These are phyloP conservation scores for Crithidia thermophila DNA, from an alignment of 208 protist genomes.

Conservation along the genomic window DNA sequence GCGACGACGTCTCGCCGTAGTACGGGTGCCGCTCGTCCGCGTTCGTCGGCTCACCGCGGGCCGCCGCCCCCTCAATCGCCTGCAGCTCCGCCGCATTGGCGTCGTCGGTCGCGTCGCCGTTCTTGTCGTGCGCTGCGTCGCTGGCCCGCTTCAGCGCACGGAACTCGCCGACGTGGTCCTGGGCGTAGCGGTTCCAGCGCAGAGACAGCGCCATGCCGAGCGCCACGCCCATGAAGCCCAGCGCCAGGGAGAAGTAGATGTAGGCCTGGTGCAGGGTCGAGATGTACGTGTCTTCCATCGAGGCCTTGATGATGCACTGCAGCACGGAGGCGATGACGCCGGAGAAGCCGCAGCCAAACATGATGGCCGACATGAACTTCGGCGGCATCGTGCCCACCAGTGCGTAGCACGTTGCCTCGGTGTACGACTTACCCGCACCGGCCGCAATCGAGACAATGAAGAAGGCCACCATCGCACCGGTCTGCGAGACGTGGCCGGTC, in stretches of 20 bases:
- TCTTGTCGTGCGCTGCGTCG: background rate
- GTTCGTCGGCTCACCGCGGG: background rate
- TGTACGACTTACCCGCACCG: conserved; percentile 77
- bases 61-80: conserved; percentile 1
- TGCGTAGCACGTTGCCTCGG: conserved; percentile 87
- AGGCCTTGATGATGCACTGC: conserved; percentile 87
- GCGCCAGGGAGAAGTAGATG: conserved; percentile 82
- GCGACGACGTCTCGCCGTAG: background rate
- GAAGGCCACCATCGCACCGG: conserved; percentile 64
- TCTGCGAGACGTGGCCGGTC: conserved; percentile 42
- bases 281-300: conserved; percentile 55
- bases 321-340: conserved; percentile 70
- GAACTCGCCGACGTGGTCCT: conserved; percentile 75
- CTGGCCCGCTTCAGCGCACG: conserved; percentile 34
- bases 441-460: conserved; percentile 61
- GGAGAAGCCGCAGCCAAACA: conserved; percentile 86
- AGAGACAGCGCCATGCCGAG: conserved; percentile 61
- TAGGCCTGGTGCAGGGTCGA: conserved; percentile 47
- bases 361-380: conserved; percentile 87
- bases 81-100: background rate
- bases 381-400: conserved; percentile 74
- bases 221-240: conserved; percentile 59
- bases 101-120: background rate
- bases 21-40: conserved; percentile 17
- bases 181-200: conserved; percentile 66